Percentiles rank a stretch among this genome's conserved stretches.
Evolutionary conservation across 306 rosid species (phyloP).

Genomic region (Cucumis hystrix): DNA sequence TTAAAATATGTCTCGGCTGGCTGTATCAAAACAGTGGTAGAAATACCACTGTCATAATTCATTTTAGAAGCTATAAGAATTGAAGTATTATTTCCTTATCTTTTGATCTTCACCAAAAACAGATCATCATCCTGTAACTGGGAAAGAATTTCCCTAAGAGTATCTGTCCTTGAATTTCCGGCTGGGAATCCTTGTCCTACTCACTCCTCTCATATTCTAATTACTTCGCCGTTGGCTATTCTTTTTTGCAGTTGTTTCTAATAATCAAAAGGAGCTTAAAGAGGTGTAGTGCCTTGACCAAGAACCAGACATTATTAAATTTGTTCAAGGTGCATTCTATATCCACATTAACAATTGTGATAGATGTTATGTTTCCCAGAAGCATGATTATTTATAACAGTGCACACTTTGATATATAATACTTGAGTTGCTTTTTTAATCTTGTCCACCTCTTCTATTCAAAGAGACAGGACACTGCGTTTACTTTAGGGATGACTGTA

Average conservation of each 20-base stretch:
- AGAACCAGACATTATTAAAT: conserved; percentile 86
- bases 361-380: too few species aligned
- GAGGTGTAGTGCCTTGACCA: conserved; percentile 93
- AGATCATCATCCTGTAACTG: not conserved
- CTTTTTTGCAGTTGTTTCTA: conserved; percentile 67
- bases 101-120: not conserved
- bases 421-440: too few species aligned
- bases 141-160: not conserved
- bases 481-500: too few species aligned
- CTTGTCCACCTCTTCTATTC: too few species aligned
- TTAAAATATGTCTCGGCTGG: too few species aligned
- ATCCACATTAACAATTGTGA: not conserved
- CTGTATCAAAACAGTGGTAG: too few species aligned
- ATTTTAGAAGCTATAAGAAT: too few species aligned
- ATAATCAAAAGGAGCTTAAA: conserved; percentile 96
- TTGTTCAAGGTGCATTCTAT: conserved; percentile 66
- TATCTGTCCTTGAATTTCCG: not conserved
- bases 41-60: too few species aligned
- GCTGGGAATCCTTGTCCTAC: not conserved
- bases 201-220: not conserved
- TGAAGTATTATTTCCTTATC: too few species aligned
- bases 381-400: too few species aligned
- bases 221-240: conserved; percentile 13
- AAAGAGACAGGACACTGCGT: too few species aligned
- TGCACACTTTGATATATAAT: too few species aligned